Evolutionary conservation across 2,329 filamentous ascomycete genomes (phyloP).

Genomic region (Fusarium verticillioides): DNA sequence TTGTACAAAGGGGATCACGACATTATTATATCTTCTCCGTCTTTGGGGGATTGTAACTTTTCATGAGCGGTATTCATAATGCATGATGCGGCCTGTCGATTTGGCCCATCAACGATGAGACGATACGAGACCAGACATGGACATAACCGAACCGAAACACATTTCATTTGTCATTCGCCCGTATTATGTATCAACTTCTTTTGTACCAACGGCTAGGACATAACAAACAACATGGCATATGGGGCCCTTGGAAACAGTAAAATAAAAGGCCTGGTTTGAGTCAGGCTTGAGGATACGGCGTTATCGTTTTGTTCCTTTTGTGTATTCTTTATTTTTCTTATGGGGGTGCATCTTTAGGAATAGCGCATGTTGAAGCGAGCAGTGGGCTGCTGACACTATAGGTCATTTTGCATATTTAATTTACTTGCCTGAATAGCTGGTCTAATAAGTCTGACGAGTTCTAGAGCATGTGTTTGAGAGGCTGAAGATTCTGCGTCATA

Average conservation of each 20-base stretch:
- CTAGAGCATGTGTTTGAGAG: neutral
- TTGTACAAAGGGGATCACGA: slow-evolving; percentile 30
- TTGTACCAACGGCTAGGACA: slow-evolving; percentile 43
- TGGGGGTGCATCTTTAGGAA: slow-evolving; percentile 33
- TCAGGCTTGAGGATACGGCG: slow-evolving; percentile 37
- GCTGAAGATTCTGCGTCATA: neutral
- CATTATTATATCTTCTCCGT: slow-evolving; percentile 40
- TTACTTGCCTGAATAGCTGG: slow-evolving; percentile 32
- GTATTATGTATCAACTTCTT: slow-evolving; percentile 43
- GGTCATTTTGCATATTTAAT: slow-evolving; percentile 41
- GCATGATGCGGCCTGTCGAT: slow-evolving; percentile 45
- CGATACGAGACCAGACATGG: slow-evolving; percentile 48
- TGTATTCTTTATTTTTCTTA: slow-evolving; percentile 5
- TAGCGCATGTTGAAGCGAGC: slow-evolving; percentile 35
- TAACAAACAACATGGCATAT: slow-evolving; percentile 25
- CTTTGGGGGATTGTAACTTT: slow-evolving; percentile 38
- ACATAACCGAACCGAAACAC: slow-evolving; percentile 44
- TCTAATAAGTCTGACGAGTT: neutral
- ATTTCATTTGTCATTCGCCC: slow-evolving; percentile 45
- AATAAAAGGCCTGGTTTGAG: slow-evolving; percentile 27
- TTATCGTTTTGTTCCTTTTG: slow-evolving; percentile 28
- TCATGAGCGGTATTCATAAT: slow-evolving; percentile 46
- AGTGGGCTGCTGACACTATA: slow-evolving; percentile 41
- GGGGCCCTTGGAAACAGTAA: slow-evolving; percentile 15
- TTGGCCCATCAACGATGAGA: slow-evolving; percentile 46